Evolutionary conservation across 2,329 filamentous ascomycete genomes (phyloP), one percentile per base, ranked within the genome.

Genomic region (Curvularia eragrostidis): DNA sequence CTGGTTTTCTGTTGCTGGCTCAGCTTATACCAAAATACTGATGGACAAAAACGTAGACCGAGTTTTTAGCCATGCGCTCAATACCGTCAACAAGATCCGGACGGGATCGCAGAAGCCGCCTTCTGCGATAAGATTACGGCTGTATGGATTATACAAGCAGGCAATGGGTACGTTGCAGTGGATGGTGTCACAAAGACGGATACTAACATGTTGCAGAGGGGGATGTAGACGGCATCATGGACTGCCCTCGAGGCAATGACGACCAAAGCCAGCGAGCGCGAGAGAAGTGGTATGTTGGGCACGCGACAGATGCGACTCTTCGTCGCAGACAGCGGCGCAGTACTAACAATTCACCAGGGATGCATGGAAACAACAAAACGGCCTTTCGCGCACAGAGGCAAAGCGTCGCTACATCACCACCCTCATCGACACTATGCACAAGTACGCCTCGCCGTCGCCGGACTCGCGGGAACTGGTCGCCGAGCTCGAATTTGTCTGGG

Each of bases 401-500:
- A 99, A 99, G 83, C 87, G 91, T 68, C 85, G 90, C 67, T 98
- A 99, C 76, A 94, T 99, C 74, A 91, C 93, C 71, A 93, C 91
- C 18, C 82, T 99, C 59, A 96, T 99, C 76, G 90, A 94, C 69
- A 98, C 93, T 1, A 98, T 99, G 93, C 93, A 97, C 80, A 87
- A 88, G 73, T 98, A 96, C 80, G 95, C 95, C 48, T 95, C 84
- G 42, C 85, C 89, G 39, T 97, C 93, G 18, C 85, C 89, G 48
- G 93, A 97, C 74, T 92, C 92, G 7, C 85, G 89, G 58, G 93
- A 96, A 77, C 84, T 99, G 38, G 93, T 98, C 36, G 84, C 88
- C 9, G 95, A 99, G 77, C 86, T 99, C n/a, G 95, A 99, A 78
- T 99, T 98, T 70, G 94, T 99, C 38, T 99, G 95, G 95, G 93